A percentile compares a stretch with the other conserved stretches of the same genome.
Conservation (phyloP, 169 alveolate genomes). For the Plasmodium cynomolgi region DNA sequence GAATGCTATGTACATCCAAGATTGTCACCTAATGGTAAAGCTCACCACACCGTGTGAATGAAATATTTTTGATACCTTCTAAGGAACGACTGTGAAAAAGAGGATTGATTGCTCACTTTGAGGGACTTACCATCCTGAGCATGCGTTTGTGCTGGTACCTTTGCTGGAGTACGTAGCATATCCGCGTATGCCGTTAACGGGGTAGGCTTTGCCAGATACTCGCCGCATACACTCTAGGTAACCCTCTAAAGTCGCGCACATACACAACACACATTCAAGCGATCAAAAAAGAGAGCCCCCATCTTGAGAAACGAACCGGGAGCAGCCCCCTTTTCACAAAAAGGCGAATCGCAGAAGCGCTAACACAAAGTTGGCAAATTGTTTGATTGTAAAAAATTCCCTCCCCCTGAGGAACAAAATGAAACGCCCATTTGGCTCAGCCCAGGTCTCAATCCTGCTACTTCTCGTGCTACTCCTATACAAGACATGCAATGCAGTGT, state of each 20-base stretch:
- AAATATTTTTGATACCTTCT: neutral
- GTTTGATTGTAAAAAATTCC: no score
- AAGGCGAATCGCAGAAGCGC: neutral
- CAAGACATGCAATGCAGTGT: constrained; percentile 3
- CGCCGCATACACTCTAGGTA: neutral
- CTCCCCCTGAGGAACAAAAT: neutral
- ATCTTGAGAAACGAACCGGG: neutral
- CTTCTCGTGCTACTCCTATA: constrained; percentile 1
- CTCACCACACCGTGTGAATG: neutral
- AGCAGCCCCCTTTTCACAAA: neutral
- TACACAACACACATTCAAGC: neutral
- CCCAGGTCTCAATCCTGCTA: neutral
- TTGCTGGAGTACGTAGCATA: neutral
- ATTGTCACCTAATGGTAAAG: neutral
- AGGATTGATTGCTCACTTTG: neutral
- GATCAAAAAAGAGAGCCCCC: neutral
- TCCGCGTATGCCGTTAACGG: neutral
- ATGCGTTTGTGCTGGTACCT: neutral
- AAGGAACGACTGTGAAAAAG: neutral
- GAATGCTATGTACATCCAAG: neutral
- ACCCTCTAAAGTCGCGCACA: neutral
- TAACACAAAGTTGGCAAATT: neutral
- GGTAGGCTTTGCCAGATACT: neutral
- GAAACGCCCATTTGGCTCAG: constrained; percentile 8
- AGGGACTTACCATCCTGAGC: neutral